phyloP scores from a whole-genome alignment of 306 rosid genomes.

The Cicer bijugum region DNA sequence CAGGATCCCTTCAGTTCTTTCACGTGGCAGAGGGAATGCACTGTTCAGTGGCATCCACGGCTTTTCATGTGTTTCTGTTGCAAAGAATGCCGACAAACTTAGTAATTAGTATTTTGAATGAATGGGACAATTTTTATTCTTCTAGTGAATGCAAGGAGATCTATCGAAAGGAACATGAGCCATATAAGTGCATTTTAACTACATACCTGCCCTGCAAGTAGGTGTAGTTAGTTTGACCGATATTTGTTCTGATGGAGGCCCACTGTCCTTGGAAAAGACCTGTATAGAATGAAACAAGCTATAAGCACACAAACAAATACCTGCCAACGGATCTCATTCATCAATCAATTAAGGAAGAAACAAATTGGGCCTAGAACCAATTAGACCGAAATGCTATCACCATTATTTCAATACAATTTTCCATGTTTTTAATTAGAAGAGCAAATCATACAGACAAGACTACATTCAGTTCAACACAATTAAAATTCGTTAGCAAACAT shows the following conservation, averaged over 20 bases:
- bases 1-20: slow-evolving; percentile 61
- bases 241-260: slow-evolving; percentile 48
- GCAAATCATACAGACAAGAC: background rate
- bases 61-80: slow-evolving; percentile 51
- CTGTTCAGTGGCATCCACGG: slow-evolving; percentile 36
- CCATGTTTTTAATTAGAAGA: slow-evolving; percentile 2
- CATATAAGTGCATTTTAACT: slow-evolving; percentile 4
- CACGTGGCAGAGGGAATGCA: slow-evolving; percentile 42
- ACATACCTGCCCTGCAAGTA: slow-evolving; percentile 49
- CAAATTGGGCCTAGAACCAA: background rate
- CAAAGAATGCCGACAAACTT: slow-evolving; percentile 23
- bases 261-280: slow-evolving; percentile 78
- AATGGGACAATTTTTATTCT: background rate
- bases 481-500: background rate
- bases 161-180: background rate
- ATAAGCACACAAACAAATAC: slow-evolving; percentile 18
- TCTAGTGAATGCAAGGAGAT: slow-evolving; percentile 11
- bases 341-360: slow-evolving; percentile 9
- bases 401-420: too few species aligned
- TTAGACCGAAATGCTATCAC: background rate
- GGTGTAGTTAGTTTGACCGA: slow-evolving; percentile 42
- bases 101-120: background rate
- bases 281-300: slow-evolving; percentile 45
- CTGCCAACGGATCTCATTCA: slow-evolving; percentile 11
- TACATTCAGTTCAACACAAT: background rate